Evolutionary conservation across 768 basidiomycete species (phyloP).

Genomic region (Royoungia palumana): DNA sequence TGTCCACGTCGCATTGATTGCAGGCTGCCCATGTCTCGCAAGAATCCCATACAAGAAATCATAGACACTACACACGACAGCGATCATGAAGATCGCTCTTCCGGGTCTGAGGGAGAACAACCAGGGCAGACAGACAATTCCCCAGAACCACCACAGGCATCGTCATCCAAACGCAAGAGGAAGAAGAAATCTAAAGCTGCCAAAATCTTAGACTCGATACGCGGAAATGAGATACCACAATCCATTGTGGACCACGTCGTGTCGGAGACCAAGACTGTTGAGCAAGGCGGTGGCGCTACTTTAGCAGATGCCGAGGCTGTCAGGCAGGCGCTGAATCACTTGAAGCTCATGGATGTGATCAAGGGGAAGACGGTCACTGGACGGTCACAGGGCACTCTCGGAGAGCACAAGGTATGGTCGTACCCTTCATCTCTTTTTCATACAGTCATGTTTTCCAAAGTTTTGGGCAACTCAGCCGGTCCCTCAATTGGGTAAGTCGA

Average conservation of each 20-base stretch:
- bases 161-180: constrained; percentile 66
- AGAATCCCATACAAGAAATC: constrained; percentile 40
- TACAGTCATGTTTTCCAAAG: constrained; percentile 37
- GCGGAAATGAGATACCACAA: constrained; percentile 53
- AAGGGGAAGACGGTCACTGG: constrained; percentile 78
- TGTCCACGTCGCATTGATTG: background rate
- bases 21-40: constrained; percentile 35
- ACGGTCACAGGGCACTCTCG: constrained; percentile 73
- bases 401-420: constrained; percentile 77
- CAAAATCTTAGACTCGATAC: constrained; percentile 48
- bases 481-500: constrained; percentile 66
- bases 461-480: constrained; percentile 99
- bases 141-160: constrained; percentile 25
- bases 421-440: constrained; percentile 3
- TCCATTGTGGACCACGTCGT: constrained; percentile 64
- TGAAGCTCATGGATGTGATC: constrained; percentile 82
- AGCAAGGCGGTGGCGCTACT: constrained; percentile 42
- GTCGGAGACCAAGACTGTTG: constrained; percentile 59
- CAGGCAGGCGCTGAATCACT: constrained; percentile 63
- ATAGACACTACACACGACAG: constrained; percentile 36
- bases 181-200: constrained; percentile 82
- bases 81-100: constrained; percentile 34
- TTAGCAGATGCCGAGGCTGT: constrained; percentile 64
- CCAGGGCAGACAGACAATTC: constrained; percentile 9
- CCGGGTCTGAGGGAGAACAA: constrained; percentile 32